Percentiles rank a stretch among this genome's conserved stretches.
Evolutionary conservation across 2,329 filamentous ascomycete genomes (phyloP).

Genomic region (Xylariales sp.): DNA sequence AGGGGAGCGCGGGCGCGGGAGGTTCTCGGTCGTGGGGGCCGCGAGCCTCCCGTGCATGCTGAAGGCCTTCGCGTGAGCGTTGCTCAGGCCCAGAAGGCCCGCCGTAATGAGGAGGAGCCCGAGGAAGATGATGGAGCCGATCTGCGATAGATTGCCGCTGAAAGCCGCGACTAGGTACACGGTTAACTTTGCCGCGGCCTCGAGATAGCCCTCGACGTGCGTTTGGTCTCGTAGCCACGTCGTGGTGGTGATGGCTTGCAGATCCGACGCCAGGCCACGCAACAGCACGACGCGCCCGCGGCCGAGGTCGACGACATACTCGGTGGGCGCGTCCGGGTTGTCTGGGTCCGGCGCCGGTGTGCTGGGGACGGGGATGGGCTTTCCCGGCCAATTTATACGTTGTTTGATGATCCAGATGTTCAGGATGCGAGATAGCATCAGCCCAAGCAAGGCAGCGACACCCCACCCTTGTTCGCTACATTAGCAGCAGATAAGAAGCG

Average conservation of each 20-base stretch:
- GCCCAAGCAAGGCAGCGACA: conserved; percentile 58
- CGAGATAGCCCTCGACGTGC: conserved; percentile 61
- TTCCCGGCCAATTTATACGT: conserved; percentile 51
- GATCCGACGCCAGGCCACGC: conserved; percentile 64
- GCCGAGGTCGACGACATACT: conserved; percentile 65
- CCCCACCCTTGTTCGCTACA: conserved; percentile 57
- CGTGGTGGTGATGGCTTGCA: conserved; percentile 69
- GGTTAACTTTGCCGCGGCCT: conserved; percentile 65
- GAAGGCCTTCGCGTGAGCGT: conserved; percentile 60
- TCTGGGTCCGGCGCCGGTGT: conserved; percentile 30
- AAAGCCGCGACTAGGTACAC: conserved; percentile 68
- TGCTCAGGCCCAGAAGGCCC: conserved; percentile 65
- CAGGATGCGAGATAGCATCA: conserved; percentile 65
- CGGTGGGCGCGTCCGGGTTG: conserved; percentile 48
- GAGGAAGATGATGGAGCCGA: conserved; percentile 64
- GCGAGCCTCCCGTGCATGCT: conserved; percentile 63
- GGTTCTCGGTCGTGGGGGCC: conserved; percentile 49
- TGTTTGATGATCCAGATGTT: conserved; percentile 68
- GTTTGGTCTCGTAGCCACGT: conserved; percentile 67
- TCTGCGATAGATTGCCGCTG: conserved; percentile 65
- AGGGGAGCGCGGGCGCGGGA: conserved; percentile 33
- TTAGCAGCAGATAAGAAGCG: conserved; percentile 17
- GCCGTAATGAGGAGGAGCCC: conserved; percentile 64
- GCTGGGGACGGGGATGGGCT: conserved; percentile 11
- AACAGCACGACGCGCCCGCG: conserved; percentile 64